phyloP scores from a whole-genome alignment of 345 rosid species.

The Excoecaria agallocha region DNA sequence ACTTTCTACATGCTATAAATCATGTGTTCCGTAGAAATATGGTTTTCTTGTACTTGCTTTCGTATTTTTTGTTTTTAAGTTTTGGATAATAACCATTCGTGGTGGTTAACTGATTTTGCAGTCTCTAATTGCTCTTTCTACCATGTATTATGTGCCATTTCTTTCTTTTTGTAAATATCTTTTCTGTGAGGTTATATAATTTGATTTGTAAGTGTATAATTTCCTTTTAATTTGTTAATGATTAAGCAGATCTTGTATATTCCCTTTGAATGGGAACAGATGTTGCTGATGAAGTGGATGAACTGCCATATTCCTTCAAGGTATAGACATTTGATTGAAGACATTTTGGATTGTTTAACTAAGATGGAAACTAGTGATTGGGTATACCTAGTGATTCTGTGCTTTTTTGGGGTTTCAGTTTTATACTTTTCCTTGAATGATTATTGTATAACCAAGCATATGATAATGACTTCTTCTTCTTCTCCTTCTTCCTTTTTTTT shows the following conservation, averaged over 20 bases:
- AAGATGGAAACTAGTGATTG: too few relatives aligned
- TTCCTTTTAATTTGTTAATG: constrained; percentile 5
- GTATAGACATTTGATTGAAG: constrained; percentile 24
- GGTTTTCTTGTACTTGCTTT: too few relatives aligned
- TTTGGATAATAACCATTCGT: not conserved
- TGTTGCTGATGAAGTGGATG: constrained; percentile 38
- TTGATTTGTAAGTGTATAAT: not conserved
- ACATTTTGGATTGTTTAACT: too few relatives aligned
- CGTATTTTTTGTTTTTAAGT: not conserved
- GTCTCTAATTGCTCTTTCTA: not conserved
- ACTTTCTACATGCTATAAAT: too few relatives aligned
- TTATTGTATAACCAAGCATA: too few relatives aligned
- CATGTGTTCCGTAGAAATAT: too few relatives aligned
- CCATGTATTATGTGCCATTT: not conserved
- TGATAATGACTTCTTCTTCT: too few relatives aligned
- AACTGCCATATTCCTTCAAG: constrained; percentile 40
- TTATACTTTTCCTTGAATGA: too few relatives aligned
- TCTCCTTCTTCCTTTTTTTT: too few relatives aligned
- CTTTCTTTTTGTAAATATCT: constrained; percentile 10
- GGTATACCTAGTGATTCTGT: too few relatives aligned
- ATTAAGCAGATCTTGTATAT: constrained; percentile 22
- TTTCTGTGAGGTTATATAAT: not conserved
- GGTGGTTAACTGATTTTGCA: constrained; percentile 7
- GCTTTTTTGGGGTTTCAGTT: too few relatives aligned
- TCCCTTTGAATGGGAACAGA: constrained; percentile 54